Evolutionary conservation across 2,329 filamentous ascomycete genomes (phyloP).

Genomic region (Claviceps arundinis): DNA sequence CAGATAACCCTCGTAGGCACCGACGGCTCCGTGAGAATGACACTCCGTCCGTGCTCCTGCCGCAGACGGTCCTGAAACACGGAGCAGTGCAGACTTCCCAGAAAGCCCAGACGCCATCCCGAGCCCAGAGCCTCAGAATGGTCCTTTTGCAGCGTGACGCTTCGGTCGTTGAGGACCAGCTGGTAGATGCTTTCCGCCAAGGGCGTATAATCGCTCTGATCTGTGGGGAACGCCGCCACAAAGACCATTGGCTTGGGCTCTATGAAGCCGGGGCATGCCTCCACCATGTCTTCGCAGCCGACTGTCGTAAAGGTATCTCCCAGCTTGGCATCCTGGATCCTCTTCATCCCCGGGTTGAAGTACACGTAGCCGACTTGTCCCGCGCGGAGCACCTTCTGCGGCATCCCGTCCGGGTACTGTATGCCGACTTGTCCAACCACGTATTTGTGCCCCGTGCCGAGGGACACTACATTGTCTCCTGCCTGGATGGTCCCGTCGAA

Average conservation of each 20-base stretch:
- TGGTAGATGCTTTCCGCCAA: slow-evolving; percentile 91
- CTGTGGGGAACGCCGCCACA: slow-evolving; percentile 88
- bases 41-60: slow-evolving; percentile 85
- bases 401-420: slow-evolving; percentile 79
- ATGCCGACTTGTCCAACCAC: slow-evolving; percentile 93
- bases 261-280: slow-evolving; percentile 82
- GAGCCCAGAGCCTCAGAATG: slow-evolving; percentile 86
- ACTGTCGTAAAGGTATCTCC: slow-evolving; percentile 88
- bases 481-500: slow-evolving; percentile 78
- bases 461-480: slow-evolving; percentile 75
- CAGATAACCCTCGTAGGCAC: slow-evolving; percentile 83
- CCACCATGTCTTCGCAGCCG: slow-evolving; percentile 60
- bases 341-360: slow-evolving; percentile 98
- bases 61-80: slow-evolving; percentile 92
- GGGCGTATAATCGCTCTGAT: slow-evolving; percentile 75
- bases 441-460: slow-evolving; percentile 81
- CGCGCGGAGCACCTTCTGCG: slow-evolving; percentile 67
- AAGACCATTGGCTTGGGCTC: slow-evolving; percentile 99
- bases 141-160: slow-evolving; percentile 87
- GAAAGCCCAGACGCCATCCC: slow-evolving; percentile 85
- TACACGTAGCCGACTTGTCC: slow-evolving; percentile 94
- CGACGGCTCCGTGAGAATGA: slow-evolving; percentile 93
- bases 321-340: slow-evolving; percentile 86
- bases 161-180: slow-evolving; percentile 86
- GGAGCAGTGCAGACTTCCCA: slow-evolving; percentile 97